phyloP scores from a whole-genome alignment of 306 rosid species.

The Gastrolobium villosum region DNA sequence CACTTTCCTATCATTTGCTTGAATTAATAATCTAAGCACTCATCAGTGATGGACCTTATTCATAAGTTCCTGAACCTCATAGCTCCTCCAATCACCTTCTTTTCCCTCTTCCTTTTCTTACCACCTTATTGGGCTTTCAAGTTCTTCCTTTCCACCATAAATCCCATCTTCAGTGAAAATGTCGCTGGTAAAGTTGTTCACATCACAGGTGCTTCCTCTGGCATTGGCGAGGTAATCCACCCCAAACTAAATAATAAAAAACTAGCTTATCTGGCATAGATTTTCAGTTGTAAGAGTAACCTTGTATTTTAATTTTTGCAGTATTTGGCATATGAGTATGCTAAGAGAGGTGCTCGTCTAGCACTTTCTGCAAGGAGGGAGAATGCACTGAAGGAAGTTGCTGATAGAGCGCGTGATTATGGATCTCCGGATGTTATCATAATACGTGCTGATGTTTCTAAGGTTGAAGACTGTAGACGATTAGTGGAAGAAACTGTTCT shows the following conservation, averaged over 20 bases:
- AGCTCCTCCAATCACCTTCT: slow-evolving; percentile 71
- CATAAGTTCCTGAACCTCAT: slow-evolving; percentile 60
- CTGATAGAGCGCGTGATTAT: slow-evolving; percentile 52
- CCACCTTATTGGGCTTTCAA: slow-evolving; percentile 63
- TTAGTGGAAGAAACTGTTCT: slow-evolving; percentile 61
- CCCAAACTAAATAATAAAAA: neutral
- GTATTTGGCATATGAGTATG: slow-evolving; percentile 85
- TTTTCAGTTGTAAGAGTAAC: neutral
- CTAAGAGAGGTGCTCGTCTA: slow-evolving; percentile 66
- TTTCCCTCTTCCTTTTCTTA: slow-evolving; percentile 60
- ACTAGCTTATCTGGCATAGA: neutral
- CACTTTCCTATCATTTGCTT: neutral
- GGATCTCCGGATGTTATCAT: slow-evolving; percentile 75
- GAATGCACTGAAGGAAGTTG: slow-evolving; percentile 57
- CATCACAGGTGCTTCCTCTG: slow-evolving; percentile 80
- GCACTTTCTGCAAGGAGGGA: slow-evolving; percentile 71
- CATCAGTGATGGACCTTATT: slow-evolving; percentile 54
- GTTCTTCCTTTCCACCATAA: slow-evolving; percentile 49
- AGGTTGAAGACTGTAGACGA: slow-evolving; percentile 63
- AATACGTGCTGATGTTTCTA: slow-evolving; percentile 70
- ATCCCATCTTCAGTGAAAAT: slow-evolving; percentile 56
- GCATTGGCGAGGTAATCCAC: slow-evolving; percentile 43
- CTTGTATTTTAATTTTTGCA: slow-evolving; percentile 8
- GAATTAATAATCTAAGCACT: neutral
- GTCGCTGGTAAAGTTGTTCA: slow-evolving; percentile 71